These are phyloP conservation scores for Tulasnella sp. DNA, from an alignment of 768 basidiomycete species.

Conservation along the genomic window DNA sequence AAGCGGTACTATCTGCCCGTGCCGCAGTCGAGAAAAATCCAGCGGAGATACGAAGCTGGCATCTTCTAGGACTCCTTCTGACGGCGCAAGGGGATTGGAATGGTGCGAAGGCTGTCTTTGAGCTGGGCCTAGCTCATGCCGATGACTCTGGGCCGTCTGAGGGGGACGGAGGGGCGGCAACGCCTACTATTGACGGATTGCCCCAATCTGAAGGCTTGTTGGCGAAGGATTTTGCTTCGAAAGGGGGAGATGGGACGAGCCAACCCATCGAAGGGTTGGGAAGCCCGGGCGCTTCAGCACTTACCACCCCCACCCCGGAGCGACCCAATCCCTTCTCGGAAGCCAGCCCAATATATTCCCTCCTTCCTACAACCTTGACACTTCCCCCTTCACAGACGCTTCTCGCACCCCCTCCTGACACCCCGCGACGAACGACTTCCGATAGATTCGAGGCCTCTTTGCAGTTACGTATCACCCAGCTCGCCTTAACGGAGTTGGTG, in stretches of 20 bases:
- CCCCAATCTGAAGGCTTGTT: neutral
- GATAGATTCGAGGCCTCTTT: constrained; percentile 73
- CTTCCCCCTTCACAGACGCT: constrained; percentile 46
- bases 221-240: constrained; percentile 25
- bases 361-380: constrained; percentile 37
- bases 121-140: constrained; percentile 68
- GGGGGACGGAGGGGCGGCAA: neutral
- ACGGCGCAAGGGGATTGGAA: constrained; percentile 73
- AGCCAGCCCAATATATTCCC: neutral
- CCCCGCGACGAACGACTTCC: constrained; percentile 48
- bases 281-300: neutral
- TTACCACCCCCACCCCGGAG: neutral
- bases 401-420: constrained; percentile 46
- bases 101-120: constrained; percentile 70
- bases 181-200: constrained; percentile 15
- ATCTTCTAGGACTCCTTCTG: constrained; percentile 80
- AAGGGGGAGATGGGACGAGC: constrained; percentile 24
- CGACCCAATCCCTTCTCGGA: neutral
- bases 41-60: constrained; percentile 73
- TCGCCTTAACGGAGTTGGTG: constrained; percentile 71
- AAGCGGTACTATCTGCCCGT: constrained; percentile 63
- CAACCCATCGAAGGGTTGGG: neutral
- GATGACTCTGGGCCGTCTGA: constrained; percentile 31
- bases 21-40: constrained; percentile 65
- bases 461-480: constrained; percentile 82